A percentile compares a stretch with the other conserved stretches of the same genome.
These are phyloP conservation scores for Penicillium antarcticum DNA, from an alignment of 495 filamentous ascomycete species.

Conservation along the genomic window DNA sequence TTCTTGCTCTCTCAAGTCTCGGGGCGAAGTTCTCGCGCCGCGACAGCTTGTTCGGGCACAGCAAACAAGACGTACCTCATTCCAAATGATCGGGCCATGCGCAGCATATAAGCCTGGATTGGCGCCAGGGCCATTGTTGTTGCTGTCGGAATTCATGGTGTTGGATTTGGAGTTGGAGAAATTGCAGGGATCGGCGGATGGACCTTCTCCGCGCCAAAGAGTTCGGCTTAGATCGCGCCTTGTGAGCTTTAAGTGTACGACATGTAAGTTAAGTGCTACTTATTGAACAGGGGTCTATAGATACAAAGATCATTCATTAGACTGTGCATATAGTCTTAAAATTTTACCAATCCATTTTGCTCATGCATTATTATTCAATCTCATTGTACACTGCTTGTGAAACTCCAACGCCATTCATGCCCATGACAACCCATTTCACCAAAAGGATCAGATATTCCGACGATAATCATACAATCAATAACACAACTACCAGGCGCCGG, in stretches of 20 bases:
- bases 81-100: slow-evolving; percentile 14
- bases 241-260: slow-evolving; percentile 1
- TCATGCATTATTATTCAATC: slow-evolving; percentile 1
- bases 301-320: background rate
- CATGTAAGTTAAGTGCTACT: too few relatives aligned
- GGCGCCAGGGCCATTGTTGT: background rate
- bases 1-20: background rate
- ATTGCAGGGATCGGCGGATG: slow-evolving; percentile 19
- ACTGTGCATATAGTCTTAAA: background rate
- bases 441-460: background rate
- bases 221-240: slow-evolving; percentile 2
- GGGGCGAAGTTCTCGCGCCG: background rate
- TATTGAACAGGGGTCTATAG: too few relatives aligned
- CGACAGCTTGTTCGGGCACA: background rate
- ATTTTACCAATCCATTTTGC: slow-evolving; percentile 27
- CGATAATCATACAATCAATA: slow-evolving; percentile 7
- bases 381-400: background rate
- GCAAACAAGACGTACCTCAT: slow-evolving; percentile 19
- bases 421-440: background rate
- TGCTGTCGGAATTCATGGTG: slow-evolving; percentile 5
- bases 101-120: background rate
- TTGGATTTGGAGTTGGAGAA: slow-evolving; percentile 1
- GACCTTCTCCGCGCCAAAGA: slow-evolving; percentile 29
- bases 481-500: slow-evolving; percentile 50
- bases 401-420: slow-evolving; percentile 4